Percentiles rank a stretch among this genome's conserved stretches.
Conservation (phyloP, 176 grass and related monocot species). For the Eleusine coracana region DNA sequence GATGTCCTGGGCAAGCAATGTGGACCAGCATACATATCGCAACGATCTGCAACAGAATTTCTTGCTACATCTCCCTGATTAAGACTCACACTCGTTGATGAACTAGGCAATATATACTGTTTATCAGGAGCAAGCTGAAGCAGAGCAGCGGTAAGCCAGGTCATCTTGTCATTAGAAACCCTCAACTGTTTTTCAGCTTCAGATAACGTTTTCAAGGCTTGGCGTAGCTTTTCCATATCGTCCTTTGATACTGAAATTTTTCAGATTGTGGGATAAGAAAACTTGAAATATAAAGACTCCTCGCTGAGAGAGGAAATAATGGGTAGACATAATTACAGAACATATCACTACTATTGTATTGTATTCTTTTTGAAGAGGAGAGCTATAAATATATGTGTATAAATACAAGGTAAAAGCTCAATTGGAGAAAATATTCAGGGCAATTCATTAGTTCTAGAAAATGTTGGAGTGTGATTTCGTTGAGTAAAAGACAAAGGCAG, state of each 20-base stretch:
- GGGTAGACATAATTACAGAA: not conserved
- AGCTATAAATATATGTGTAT: not conserved
- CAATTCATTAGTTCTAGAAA: conserved; percentile 18
- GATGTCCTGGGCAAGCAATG: conserved; percentile 34
- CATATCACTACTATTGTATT: not conserved
- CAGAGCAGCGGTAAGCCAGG: conserved; percentile 95
- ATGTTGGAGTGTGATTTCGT: not conserved
- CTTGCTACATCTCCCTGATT: conserved; percentile 43
- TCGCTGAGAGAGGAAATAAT: not conserved
- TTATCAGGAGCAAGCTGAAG: conserved; percentile 97
- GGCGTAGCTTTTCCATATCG: conserved; percentile 83
- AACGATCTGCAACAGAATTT: conserved; percentile 33
- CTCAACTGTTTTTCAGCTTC: conserved; percentile 98
- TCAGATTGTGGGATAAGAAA: conserved; percentile 24
- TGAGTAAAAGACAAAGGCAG: not conserved
- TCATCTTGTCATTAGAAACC: conserved; percentile 92
- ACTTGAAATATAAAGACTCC: conserved; percentile 25
- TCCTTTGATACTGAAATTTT: conserved; percentile 83
- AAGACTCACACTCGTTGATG: conserved; percentile 63
- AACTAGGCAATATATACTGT: conserved; percentile 69
- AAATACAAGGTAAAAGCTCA: not conserved
- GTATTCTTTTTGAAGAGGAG: conserved; percentile 21
- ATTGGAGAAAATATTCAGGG: not conserved
- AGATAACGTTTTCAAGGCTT: conserved; percentile 84
- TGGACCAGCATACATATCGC: conserved; percentile 29